A percentile compares a stretch with the other conserved stretches of the same genome.
These are phyloP conservation scores for Scleroderma citrinum DNA, from an alignment of 768 basidiomycete genomes.

Conservation along the genomic window DNA sequence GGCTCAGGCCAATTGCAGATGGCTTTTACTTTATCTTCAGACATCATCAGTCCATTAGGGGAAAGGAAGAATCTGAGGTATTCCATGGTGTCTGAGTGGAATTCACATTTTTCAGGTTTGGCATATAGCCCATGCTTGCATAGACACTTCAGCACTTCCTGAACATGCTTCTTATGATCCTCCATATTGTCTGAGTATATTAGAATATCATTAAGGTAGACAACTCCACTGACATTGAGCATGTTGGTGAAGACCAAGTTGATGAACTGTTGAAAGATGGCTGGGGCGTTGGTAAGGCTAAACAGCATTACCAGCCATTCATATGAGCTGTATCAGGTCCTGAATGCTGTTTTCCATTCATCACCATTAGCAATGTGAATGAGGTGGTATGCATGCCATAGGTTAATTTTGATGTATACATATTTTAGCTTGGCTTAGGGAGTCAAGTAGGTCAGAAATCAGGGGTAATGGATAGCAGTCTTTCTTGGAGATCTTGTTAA, in stretches of 20 bases:
- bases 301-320: slow-evolving; percentile 32
- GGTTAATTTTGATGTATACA: slow-evolving; percentile 26
- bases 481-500: slow-evolving; percentile 23
- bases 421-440: background rate
- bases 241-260: slow-evolving; percentile 1
- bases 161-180: slow-evolving; percentile 6
- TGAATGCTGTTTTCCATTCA: slow-evolving; percentile 18
- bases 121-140: slow-evolving; percentile 17
- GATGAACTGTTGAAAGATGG: slow-evolving; percentile 21
- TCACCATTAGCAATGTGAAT: slow-evolving; percentile 3
- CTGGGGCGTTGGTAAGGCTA: slow-evolving; percentile 31
- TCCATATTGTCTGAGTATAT: slow-evolving; percentile 20
- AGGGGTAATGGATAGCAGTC: slow-evolving; percentile 31
- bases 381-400: slow-evolving; percentile 1
- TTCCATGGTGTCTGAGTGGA: slow-evolving; percentile 13
- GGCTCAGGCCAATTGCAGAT: slow-evolving; percentile 24
- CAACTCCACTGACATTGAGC: slow-evolving; percentile 28
- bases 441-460: background rate
- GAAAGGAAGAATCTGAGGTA: slow-evolving; percentile 32
- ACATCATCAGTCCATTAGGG: slow-evolving; percentile 29
- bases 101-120: slow-evolving; percentile 16
- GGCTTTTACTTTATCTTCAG: slow-evolving; percentile 31
- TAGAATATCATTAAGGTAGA: slow-evolving; percentile 16
- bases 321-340: slow-evolving; percentile 31
- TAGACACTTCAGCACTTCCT: slow-evolving; percentile 17